Evolutionary conservation across 257 asterid species (phyloP), one percentile per base, ranked within the genome.

Genomic region (Plantago major): DNA sequence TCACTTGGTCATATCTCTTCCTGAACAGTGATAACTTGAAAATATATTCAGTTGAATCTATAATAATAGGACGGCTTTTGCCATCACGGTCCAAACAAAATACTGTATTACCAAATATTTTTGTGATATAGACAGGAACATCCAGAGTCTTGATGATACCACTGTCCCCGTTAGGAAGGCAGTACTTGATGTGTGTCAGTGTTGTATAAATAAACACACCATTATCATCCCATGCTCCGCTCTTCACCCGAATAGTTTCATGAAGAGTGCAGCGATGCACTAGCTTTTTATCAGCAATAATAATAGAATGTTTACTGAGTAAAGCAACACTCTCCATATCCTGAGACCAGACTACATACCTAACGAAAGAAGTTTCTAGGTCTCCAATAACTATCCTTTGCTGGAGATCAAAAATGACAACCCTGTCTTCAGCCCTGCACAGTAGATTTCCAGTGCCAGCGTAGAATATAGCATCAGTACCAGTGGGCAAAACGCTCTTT

Each of bases 171-270:
- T 89, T 93, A 46, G 96, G 99, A 67, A 93, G 88, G 82, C 99
- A 93, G 52, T 93, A 93, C 83, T 93, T 93, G 66, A 93, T 85
- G 72, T 93, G 97, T 0, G 95, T 93, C 65, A 93, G 73, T 8
- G 99, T 93, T 3, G 99, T 89, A 63, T 93, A 89, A 43, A 93
- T 79, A 59, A 93, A 93, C 46, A 89, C 95, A 60, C 99, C 99
- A 49, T 87, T 93, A 60, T 93, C 99, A 65, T 93, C 97, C 99
- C 99, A 93, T 7, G 92, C 96, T 71, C 99, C 99, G 61, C 96
- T 93, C 77, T 93, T 93, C 70, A 93, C 97, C 54, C 97, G 96
- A 67, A 93, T 89, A 4, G 99, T 93, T 82, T 93, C 99, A 10
- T 93, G 99, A 74, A 93, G 94, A 17, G 97, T 89, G 78, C 99